Base-by-base conservation (phyloP, 805 yeast genomes). In the Pichia nakasei region DNA sequence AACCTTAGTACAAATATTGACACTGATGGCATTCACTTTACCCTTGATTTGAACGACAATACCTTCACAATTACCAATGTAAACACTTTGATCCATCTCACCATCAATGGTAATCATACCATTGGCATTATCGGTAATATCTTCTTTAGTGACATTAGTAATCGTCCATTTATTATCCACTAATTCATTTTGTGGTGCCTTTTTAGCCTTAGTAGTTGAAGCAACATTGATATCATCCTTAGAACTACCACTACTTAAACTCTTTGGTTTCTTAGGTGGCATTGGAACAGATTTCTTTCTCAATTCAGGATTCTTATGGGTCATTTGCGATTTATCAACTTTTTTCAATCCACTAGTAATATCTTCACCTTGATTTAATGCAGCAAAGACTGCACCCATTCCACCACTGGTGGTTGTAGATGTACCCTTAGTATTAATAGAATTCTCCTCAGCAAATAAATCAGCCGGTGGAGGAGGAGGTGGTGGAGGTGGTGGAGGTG, bases 251-350 rank as follows among this genome's bases (percentile, higher is more conserved):
- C 13, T 9, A 5, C 77, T 70, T 49, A 87, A 67, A 33, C 75
- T 70, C 8, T 75, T 63, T 39, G 96, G 96, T 58, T 87, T 87
- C 71, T 82, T 85, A 47, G 96, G 95, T 37, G 85, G 86, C 22
- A 75, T 72, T 34, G 96, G 95, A 3, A 73, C 63, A 3, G 79
- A 71, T 5, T 76, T 63, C 11, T 68, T 73, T 56, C 96, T 82
- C 54, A 89, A 69, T 38, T 70, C 80, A 2, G 96, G 95, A 63
- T 88, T 86, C 66, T 87, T 88, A 65, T 87, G 96, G 20, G 96
- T 87, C 88, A 85, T 86, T 65, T 88, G 85, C 9, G 94, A 82
- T 67, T 80, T 86, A 53, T 89, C 97, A 34, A 91, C 97, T 61
- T 91, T 91, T 61, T 83, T 87, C 52, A 93, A 76, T 13, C 88